Conservation (phyloP, 176 grass and related monocot species). For the Dactylis glomerata region DNA sequence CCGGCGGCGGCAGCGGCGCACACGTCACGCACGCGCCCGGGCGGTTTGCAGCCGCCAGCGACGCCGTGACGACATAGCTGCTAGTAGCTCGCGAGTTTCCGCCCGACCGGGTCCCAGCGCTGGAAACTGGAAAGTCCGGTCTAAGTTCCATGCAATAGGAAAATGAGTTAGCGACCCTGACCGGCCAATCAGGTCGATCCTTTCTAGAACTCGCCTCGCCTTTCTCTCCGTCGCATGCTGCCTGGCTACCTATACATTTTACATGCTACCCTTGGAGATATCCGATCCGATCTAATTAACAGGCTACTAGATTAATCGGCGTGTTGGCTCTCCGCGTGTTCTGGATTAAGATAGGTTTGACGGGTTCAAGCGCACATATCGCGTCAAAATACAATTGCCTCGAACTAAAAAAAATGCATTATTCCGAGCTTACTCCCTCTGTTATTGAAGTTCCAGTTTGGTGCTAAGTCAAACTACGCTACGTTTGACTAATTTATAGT, state of each 20-base stretch:
- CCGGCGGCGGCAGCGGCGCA: not conserved
- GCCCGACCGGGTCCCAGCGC: slow-evolving; percentile 8
- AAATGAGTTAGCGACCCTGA: not conserved
- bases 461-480: too few relatives aligned
- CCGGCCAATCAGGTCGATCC: not conserved
- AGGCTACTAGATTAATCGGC: not conserved
- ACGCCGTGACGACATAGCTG: not conserved
- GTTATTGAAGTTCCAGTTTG: too few relatives aligned
- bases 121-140: not conserved
- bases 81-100: not conserved
- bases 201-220: not conserved
- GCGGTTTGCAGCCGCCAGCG: not conserved
- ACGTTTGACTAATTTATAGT: too few relatives aligned
- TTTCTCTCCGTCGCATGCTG: slow-evolving; percentile 8
- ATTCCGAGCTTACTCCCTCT: not conserved
- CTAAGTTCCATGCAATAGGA: not conserved
- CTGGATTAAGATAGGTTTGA: not conserved
- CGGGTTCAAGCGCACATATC: not conserved
- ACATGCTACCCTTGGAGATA: not conserved
- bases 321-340: not conserved
- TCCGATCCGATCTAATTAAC: not conserved
- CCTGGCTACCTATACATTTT: not conserved
- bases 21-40: not conserved
- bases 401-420: not conserved
- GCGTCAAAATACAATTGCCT: not conserved